These are phyloP conservation scores for Rosa chinensis DNA, from an alignment of 306 rosid species.

Conservation along the genomic window DNA sequence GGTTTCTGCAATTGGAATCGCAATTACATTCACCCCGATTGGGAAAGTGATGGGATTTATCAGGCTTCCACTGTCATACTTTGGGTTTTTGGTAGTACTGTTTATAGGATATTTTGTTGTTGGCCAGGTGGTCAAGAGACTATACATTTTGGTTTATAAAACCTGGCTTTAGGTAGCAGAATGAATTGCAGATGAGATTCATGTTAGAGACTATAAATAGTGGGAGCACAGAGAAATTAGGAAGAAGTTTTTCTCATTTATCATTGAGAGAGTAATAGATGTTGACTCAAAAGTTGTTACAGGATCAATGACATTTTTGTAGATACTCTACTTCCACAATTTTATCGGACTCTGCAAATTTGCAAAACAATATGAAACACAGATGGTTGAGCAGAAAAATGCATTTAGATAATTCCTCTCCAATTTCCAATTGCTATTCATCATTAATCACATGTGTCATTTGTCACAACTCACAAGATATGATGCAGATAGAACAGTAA, in stretches of 20 bases:
- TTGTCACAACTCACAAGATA: slow-evolving; percentile 44
- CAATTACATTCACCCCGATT: slow-evolving; percentile 55
- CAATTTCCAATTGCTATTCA: slow-evolving; percentile 8
- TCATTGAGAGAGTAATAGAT: slow-evolving; percentile 23
- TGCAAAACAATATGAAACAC: slow-evolving; percentile 24
- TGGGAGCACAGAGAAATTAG: slow-evolving; percentile 10
- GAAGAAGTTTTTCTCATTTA: slow-evolving; percentile 14
- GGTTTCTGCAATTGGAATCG: slow-evolving; percentile 58
- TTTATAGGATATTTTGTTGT: slow-evolving; percentile 56
- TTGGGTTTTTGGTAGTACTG: slow-evolving; percentile 51
- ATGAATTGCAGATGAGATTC: slow-evolving; percentile 1
- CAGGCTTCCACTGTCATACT: slow-evolving; percentile 53
- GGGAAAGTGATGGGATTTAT: slow-evolving; percentile 58
- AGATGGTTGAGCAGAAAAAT: slow-evolving; percentile 16
- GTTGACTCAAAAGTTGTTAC: slow-evolving; percentile 14
- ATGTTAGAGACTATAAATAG: slow-evolving; percentile 3
- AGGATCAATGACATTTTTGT: slow-evolving; percentile 14
- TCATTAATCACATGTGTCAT: slow-evolving; percentile 9
- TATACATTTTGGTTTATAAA: slow-evolving; percentile 57
- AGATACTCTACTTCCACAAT: slow-evolving; percentile 3
- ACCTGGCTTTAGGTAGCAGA: slow-evolving; percentile 57
- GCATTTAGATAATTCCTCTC: slow-evolving; percentile 26
- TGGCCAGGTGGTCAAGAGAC: slow-evolving; percentile 66
- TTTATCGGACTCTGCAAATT: slow-evolving; percentile 23
- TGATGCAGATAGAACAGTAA: slow-evolving; percentile 43